Evolutionary conservation across 805 yeast genomes (phyloP).

Genomic region (Wickerhamomyces queroliae): DNA sequence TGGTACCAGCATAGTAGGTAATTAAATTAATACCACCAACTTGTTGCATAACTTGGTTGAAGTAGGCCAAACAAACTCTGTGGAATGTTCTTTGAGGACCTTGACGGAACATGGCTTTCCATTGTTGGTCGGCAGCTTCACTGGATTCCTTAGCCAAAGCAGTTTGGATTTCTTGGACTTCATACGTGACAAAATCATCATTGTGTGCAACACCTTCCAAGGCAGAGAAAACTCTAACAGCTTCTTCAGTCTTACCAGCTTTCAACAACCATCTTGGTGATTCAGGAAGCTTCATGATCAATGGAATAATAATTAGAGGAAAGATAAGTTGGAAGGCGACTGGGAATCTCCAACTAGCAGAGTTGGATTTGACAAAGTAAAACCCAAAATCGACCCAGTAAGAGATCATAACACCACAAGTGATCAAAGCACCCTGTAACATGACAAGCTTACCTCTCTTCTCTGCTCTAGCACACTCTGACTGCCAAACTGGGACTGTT

Average conservation of each 20-base stretch:
- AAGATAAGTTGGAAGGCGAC: conserved; percentile 42
- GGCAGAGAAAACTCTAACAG: conserved; percentile 29
- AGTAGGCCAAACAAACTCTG: neutral
- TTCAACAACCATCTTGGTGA: conserved; percentile 41
- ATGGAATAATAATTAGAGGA: conserved; percentile 36
- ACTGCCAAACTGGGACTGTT: conserved; percentile 41
- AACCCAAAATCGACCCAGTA: conserved; percentile 20
- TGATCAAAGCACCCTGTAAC: conserved; percentile 44
- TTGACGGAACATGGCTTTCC: neutral
- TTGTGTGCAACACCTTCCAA: conserved; percentile 23
- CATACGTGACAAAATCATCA: conserved; percentile 22
- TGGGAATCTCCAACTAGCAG: conserved; percentile 47
- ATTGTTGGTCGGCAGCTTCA: neutral
- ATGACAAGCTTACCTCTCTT: conserved; percentile 28
- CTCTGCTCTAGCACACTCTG: conserved; percentile 33
- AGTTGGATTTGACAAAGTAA: conserved; percentile 20
- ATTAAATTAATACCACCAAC: neutral
- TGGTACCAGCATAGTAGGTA: neutral
- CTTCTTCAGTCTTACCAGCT: conserved; percentile 36
- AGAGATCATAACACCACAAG: conserved; percentile 30
- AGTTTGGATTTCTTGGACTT: conserved; percentile 6
- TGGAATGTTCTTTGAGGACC: conserved; percentile 1
- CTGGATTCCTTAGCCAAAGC: neutral
- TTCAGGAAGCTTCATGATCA: conserved; percentile 38
- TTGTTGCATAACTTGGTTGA: conserved; percentile 1